Conservation (phyloP, 345 rosid species). For the Eutrema heterophyllum region DNA sequence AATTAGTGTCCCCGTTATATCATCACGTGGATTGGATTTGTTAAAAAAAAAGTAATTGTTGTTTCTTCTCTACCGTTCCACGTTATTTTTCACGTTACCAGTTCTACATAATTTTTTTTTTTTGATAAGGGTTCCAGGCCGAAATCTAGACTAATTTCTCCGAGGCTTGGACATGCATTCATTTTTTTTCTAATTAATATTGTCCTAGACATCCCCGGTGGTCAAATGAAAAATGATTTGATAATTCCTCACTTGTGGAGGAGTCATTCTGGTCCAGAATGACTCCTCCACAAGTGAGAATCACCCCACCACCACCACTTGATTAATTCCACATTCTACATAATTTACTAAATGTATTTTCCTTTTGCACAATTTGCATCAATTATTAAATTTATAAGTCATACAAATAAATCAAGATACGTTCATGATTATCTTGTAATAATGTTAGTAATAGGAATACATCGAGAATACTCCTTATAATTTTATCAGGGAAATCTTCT, state of each 20-base stretch:
- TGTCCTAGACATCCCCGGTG: too few species aligned
- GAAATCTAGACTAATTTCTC: too few species aligned
- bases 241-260: too few species aligned
- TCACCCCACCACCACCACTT: too few species aligned
- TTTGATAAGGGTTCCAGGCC: too few species aligned
- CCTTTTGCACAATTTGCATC: neutral
- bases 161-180: too few species aligned
- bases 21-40: neutral
- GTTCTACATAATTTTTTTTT: neutral
- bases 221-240: too few species aligned
- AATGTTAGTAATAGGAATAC: neutral
- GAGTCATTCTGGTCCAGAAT: too few species aligned
- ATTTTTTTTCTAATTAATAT: too few species aligned
- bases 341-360: neutral
- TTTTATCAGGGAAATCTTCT: neutral
- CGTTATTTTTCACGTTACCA: neutral
- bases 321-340: too few species aligned
- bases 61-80: neutral
- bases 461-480: neutral
- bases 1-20: neutral
- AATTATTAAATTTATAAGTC: neutral
- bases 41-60: neutral
- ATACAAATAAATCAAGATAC: neutral
- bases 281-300: too few species aligned
- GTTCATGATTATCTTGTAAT: neutral